Percentiles rank a stretch among this genome's conserved stretches.
Conservation (phyloP, 2,329 filamentous ascomycete species). For the Ophioceras dolichostomum region DNA sequence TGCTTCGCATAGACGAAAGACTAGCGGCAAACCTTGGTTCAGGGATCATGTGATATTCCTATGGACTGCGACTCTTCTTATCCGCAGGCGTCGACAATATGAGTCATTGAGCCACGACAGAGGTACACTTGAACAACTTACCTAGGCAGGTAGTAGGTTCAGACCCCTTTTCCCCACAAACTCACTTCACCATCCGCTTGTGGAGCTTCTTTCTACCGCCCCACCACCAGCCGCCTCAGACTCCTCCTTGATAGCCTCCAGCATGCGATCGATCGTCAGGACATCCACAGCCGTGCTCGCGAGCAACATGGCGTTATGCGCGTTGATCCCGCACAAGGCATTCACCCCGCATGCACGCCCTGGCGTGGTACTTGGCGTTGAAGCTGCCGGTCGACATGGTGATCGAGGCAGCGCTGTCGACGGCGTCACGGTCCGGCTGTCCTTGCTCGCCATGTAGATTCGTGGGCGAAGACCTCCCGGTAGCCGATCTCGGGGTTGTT, state of each 20-base stretch:
- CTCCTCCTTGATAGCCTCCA: conserved; percentile 27
- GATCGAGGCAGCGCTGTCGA: not conserved
- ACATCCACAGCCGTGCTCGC: conserved; percentile 26
- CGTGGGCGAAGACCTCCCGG: conserved; percentile 34
- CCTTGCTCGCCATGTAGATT: conserved; percentile 28
- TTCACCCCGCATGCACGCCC: conserved; percentile 22
- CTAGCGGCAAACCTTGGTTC: no score
- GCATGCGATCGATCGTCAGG: conserved; percentile 24
- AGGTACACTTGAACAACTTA: no score
- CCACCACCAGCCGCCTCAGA: no score
- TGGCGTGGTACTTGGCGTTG: conserved; percentile 11
- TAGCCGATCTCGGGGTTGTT: conserved; percentile 36
- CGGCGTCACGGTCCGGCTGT: conserved; percentile 36
- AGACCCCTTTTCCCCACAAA: no score
- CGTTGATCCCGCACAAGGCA: conserved; percentile 25
- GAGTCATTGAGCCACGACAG: no score
- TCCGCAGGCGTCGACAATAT: no score
- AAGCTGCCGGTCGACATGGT: not conserved
- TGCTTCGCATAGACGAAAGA: no score
- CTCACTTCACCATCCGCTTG: no score
- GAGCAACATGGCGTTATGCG: conserved; percentile 22
- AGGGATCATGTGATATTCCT: no score
- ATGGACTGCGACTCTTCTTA: no score
- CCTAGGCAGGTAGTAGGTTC: no score
- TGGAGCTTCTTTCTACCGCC: no score